A percentile compares a stretch with the other conserved stretches of the same genome.
These are phyloP conservation scores for Ustilago loliicola DNA, from an alignment of 1,284 basidiomycete genomes.

Conservation along the genomic window DNA sequence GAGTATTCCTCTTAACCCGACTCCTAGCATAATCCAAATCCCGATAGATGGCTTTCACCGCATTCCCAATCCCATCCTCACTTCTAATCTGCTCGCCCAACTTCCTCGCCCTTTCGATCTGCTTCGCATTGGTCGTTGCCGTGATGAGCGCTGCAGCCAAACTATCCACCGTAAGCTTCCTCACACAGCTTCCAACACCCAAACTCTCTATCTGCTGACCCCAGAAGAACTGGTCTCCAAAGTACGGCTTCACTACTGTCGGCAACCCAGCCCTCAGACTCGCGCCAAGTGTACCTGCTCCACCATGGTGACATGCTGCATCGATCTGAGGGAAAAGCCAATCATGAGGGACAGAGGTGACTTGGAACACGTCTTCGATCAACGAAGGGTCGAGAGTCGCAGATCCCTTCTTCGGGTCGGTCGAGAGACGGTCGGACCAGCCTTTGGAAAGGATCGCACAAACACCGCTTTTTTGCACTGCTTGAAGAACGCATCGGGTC, in stretches of 20 bases:
- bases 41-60: constrained; percentile 65
- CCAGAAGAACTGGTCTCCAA: constrained; percentile 98
- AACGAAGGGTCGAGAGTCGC: constrained; percentile 75
- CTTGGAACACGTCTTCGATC: constrained; percentile 77
- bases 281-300: constrained; percentile 94
- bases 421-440: constrained; percentile 85
- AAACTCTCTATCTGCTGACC: constrained; percentile 89
- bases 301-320: constrained; percentile 95
- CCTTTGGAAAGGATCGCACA: constrained; percentile 94
- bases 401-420: constrained; percentile 32
- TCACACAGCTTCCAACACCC: constrained; percentile 86
- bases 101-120: constrained; percentile 83
- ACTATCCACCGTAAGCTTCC: constrained; percentile 83
- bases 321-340: constrained; percentile 96
- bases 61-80: constrained; percentile 72
- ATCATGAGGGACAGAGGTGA: constrained; percentile 92
- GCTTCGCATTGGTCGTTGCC: constrained; percentile 88
- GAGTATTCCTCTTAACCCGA: constrained; percentile 51
- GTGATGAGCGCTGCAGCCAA: constrained; percentile 81
- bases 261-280: constrained; percentile 91
- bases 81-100: constrained; percentile 75
- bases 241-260: constrained; percentile 96
- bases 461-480: constrained; percentile 83
- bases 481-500: constrained; percentile 90
- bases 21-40: constrained; percentile 66